Evolutionary conservation across 202 grass and related monocot genomes (phyloP), one percentile per base, ranked within the genome.

Genomic region (Elaeis oleifera): DNA sequence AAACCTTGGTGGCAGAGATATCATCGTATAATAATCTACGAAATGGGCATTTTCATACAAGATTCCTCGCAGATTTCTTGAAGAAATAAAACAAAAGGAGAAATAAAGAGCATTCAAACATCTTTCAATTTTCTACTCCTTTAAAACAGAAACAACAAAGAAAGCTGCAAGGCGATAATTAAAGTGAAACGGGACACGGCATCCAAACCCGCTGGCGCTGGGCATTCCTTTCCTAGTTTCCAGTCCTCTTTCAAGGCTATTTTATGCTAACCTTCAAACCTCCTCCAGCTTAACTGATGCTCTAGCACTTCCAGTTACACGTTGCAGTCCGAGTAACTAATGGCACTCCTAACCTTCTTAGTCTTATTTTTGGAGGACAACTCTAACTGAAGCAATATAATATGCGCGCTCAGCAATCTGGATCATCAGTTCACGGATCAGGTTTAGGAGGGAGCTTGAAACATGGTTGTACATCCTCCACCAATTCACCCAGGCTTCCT

Each of bases 91-190:
- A 31, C 5, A 31, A 31, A 29, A 31, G 26, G 26, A 4, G 26
- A 27, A 59, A 74, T 81, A 84, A 89, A 32, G 56, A 68, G 26
- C 73, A 57, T 65, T 65, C 64, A 36, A 27, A 57, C 60, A 23
- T 62, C 29, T 61, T 51, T 28, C 27, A 0, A 28, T 78, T 51
- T 70, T 53, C 72, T 66, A 53, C 67, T 69, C 18, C 27, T 77
- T 76, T 79, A 54, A 68, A 72, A 56, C 74, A 54, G 27, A 70
- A 74, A 49, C 56, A 44, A 66, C 75, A 57, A 81, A 63, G 14
- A 85, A 90, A 85, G 82, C 79, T 85, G 76, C 65, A 60, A 71
- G 56, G n/a, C 86, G 50, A 81, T 78, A 90, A 61, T 72, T 71
- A 83, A 80, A 85, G 73, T 59, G 67, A 56, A 75, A 48, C 54